Conservation (phyloP, 106 monocot genomes). For the Alisma plantagoaquatica region DNA sequence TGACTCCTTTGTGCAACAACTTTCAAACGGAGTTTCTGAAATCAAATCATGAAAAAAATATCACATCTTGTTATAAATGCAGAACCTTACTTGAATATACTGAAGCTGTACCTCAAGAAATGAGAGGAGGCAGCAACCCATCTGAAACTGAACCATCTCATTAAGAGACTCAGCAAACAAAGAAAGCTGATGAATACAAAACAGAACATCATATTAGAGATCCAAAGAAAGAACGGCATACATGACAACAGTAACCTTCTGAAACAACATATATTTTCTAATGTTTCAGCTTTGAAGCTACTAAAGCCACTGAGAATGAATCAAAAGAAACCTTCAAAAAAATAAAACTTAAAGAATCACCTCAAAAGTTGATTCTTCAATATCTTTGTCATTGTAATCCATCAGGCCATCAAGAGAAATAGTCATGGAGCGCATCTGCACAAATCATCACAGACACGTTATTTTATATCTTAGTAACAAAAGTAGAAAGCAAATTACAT, state of each 20-base stretch:
- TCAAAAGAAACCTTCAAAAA: background rate
- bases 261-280: no score
- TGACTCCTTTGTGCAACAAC: conserved; percentile 42
- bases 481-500: conserved; percentile 10
- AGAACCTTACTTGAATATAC: background rate
- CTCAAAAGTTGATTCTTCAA: conserved; percentile 96
- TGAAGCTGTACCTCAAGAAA: conserved; percentile 74
- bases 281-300: no score
- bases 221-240: background rate
- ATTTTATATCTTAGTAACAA: conserved; percentile 1
- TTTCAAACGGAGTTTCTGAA: conserved; percentile 57
- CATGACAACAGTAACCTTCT: no score
- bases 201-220: background rate
- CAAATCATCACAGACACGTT: background rate
- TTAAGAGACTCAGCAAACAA: conserved; percentile 88
- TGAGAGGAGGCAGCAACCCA: conserved; percentile 71
- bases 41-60: conserved; percentile 1
- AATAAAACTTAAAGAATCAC: conserved; percentile 22
- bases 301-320: no score
- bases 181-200: conserved; percentile 50
- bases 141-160: conserved; percentile 96
- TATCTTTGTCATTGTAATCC: conserved; percentile 91
- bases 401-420: conserved; percentile 86
- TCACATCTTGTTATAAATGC: no score
- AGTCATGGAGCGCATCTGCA: conserved; percentile 73